Conservation (phyloP, 495 filamentous ascomycete species). For the Melanomma pulvis-pyrius region DNA sequence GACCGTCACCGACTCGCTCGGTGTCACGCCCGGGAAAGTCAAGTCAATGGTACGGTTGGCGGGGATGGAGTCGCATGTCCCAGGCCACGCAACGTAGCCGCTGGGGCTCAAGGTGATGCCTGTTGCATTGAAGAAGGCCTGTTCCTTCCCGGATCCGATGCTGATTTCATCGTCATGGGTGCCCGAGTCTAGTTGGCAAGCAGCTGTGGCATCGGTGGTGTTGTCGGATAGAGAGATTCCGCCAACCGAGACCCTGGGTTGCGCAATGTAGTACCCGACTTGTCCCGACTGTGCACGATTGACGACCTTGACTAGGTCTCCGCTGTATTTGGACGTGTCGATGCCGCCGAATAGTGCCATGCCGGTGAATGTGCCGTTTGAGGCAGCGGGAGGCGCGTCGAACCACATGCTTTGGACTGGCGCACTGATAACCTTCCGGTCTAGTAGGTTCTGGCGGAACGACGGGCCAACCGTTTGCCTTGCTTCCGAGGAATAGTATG, state of each 20-base stretch:
- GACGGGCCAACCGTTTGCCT: not conserved
- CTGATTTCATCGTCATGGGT: not conserved
- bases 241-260: not conserved
- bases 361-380: not conserved
- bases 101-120: not conserved
- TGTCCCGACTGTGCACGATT: not conserved
- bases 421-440: not conserved
- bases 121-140: not conserved
- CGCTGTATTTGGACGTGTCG: slow-evolving; percentile 3
- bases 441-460: slow-evolving; percentile 1
- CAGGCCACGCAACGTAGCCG: not conserved
- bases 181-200: not conserved
- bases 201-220: not conserved
- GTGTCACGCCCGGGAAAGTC: not conserved
- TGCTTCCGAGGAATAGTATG: not conserved
- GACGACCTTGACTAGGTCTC: not conserved
- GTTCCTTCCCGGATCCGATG: not conserved
- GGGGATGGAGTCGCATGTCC: not conserved
- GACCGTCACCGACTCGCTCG: not conserved
- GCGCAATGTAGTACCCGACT: not conserved
- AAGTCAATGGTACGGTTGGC: not conserved
- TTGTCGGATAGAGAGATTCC: not conserved
- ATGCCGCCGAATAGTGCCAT: not conserved
- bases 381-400: not conserved
- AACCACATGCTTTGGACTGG: slow-evolving; percentile 3